Percentiles rank a stretch among this genome's conserved stretches.
These are phyloP conservation scores for Mycena olivaceomarginata DNA, from an alignment of 768 basidiomycete species.

Conservation along the genomic window DNA sequence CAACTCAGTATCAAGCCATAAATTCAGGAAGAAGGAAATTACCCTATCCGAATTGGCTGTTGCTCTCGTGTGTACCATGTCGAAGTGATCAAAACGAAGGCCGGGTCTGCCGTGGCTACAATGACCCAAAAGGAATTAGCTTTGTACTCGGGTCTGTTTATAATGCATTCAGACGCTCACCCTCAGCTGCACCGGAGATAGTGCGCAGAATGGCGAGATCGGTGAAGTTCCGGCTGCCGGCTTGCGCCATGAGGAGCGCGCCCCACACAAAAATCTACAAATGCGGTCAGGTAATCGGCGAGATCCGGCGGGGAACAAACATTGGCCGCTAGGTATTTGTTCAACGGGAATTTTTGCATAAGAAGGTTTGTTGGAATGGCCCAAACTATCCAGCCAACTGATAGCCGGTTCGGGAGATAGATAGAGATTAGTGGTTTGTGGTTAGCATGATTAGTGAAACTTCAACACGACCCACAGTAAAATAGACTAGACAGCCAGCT, in stretches of 20 bases:
- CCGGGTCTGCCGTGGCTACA: constrained; percentile 48
- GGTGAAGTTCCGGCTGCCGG: constrained; percentile 59
- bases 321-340: constrained; percentile 61
- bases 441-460: not conserved
- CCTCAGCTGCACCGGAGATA: constrained; percentile 59
- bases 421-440: too few species aligned
- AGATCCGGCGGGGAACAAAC: constrained; percentile 45
- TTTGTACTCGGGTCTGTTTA: not conserved
- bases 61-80: constrained; percentile 63
- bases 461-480: constrained; percentile 52
- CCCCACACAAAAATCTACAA: constrained; percentile 55
- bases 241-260: constrained; percentile 62
- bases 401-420: too few species aligned
- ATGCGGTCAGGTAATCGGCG: not conserved
- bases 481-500: constrained; percentile 56
- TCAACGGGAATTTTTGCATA: constrained; percentile 61
- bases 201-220: constrained; percentile 60
- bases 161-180: not conserved
- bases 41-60: constrained; percentile 59
- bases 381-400: constrained; percentile 61
- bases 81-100: constrained; percentile 58
- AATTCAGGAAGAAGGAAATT: not conserved
- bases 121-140: not conserved
- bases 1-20: not conserved
- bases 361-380: constrained; percentile 64